Evolutionary conservation across 345 rosid species (phyloP), one percentile per base, ranked within the genome.

Genomic region (Acer yangbiense): DNA sequence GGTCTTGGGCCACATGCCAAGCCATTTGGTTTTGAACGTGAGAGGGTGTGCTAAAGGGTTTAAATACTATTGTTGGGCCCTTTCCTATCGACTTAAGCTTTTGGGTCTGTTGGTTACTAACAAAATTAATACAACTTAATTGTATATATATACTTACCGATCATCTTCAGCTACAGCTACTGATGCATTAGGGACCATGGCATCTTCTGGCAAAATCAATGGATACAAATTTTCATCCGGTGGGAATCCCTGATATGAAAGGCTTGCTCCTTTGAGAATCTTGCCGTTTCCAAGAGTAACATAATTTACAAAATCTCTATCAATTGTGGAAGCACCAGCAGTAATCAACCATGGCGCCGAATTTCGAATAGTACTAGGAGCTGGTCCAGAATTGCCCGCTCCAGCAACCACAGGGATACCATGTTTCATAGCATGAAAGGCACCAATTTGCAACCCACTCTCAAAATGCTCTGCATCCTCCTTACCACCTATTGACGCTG

Each of bases 211-310:
- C 17, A 66, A 83, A 63, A 95, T 81, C 76, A 94, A 43, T 1
- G 89, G 92, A 64, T 86, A 92, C 75, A 72, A 82, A 73, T 77
- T 83, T n/a, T 85, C n/a, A 35, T 35, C 39, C 18, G 75, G 46
- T 5, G 86, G 77, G 55, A 89, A 73, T 62, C 86, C 68, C 21
- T 21, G 55, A 7, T 61, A 63, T 0, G 94, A 90, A 79, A 93
- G 81, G 55, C 94, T 90, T 9, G 84, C 74, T 39, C 99, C 99
- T 97, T 95, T 52, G 21, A 81, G 32, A 64, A 77, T 68, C 67
- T 25, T 68, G 21, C 48, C 27, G 27, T 25, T 25, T 25, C 27
- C 27, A 25, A 25, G 27, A 25, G 27, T 25, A 25, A 25, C 27
- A 44, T 48, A 65, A 25, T 77, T 54, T 13, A 48, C 52, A 41